Conservation (phyloP, 345 rosid species). For the Gossypium rotundifolium region DNA sequence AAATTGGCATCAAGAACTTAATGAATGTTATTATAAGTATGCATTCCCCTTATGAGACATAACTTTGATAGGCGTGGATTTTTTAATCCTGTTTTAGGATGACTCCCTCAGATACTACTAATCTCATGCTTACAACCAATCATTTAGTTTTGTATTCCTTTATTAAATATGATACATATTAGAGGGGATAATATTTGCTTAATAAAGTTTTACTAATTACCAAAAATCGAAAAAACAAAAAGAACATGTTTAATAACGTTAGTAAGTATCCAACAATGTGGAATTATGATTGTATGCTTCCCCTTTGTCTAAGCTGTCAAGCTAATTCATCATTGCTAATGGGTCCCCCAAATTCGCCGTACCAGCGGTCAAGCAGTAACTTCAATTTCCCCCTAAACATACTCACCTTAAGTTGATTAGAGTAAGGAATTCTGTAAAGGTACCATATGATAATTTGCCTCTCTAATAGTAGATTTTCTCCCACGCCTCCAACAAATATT, state of each 20-base stretch:
- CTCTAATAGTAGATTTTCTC: too few relatives aligned
- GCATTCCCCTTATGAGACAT: constrained; percentile 6
- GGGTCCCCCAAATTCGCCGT: constrained; percentile 20
- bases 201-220: too few relatives aligned
- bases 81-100: not conserved
- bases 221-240: not conserved
- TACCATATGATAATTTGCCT: not conserved
- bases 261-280: not conserved
- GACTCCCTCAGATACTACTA: not conserved
- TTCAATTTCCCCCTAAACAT: not conserved
- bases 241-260: not conserved
- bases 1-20: not conserved
- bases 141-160: too few relatives aligned
- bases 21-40: not conserved
- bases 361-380: constrained; percentile 16
- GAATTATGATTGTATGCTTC: not conserved
- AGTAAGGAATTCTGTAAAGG: not conserved
- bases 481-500: too few relatives aligned
- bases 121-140: constrained; percentile 16
- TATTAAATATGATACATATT: too few relatives aligned
- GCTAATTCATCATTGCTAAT: constrained; percentile 33
- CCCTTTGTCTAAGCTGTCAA: constrained; percentile 41
- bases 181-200: too few relatives aligned
- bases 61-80: not conserved
- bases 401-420: not conserved